A percentile compares a stretch with the other conserved stretches of the same genome.
These are phyloP conservation scores for Wallacemonas collosoma DNA, from an alignment of 208 protist genomes.

Conservation along the genomic window DNA sequence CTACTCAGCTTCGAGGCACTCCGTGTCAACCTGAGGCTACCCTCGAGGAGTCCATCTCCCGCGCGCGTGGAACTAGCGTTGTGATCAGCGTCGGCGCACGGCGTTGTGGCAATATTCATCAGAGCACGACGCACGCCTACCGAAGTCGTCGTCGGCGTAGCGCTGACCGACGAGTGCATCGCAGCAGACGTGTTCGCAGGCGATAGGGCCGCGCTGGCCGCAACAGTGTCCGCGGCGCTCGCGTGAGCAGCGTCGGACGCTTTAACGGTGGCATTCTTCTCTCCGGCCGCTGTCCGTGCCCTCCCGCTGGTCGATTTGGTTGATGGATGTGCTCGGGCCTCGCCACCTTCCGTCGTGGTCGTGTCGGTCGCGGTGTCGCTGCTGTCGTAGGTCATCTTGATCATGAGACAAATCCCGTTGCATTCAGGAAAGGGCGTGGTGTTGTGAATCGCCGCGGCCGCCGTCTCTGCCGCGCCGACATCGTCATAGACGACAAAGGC, in stretches of 20 bases:
- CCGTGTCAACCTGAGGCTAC: too few relatives aligned
- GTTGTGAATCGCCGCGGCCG: slow-evolving; percentile 57
- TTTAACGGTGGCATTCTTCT: too few relatives aligned
- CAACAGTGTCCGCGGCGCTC: neutral
- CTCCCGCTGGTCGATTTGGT: too few relatives aligned
- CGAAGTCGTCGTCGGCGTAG: neutral
- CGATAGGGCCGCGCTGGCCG: neutral
- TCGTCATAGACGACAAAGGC: slow-evolving; percentile 74
- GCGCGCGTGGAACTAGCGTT: neutral
- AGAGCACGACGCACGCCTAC: neutral
- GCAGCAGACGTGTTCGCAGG: neutral
- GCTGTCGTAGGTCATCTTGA: slow-evolving; percentile 58
- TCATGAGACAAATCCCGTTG: slow-evolving; percentile 61
- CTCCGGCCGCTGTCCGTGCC: too few relatives aligned
- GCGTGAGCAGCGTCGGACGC: too few relatives aligned
- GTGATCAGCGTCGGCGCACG: neutral
- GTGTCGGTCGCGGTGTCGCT: slow-evolving; percentile 6
- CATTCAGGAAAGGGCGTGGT: slow-evolving; percentile 47
- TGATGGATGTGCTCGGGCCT: too few relatives aligned
- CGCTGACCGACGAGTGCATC: neutral
- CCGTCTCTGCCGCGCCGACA: slow-evolving; percentile 57
- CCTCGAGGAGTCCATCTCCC: too few relatives aligned
- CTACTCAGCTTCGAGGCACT: too few relatives aligned
- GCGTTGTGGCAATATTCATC: neutral
- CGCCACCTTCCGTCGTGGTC: neutral